Base-by-base conservation (phyloP, 2,329 filamentous ascomycete genomes). In the Orbilia quercus region DNA sequence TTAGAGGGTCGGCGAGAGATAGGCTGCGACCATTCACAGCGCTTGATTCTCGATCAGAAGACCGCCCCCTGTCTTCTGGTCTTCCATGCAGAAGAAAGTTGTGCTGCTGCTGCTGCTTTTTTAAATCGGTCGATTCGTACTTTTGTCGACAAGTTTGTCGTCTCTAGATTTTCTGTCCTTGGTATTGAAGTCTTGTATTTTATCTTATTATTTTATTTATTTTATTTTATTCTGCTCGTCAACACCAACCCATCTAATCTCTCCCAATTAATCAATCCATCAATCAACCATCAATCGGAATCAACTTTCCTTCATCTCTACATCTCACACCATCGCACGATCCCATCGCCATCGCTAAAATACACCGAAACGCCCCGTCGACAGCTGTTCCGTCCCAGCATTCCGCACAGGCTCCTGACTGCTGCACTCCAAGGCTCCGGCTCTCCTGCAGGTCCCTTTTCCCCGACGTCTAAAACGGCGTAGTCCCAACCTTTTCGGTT, bases 21-120 rank as follows among this genome's bases (percentile, higher is more conserved):
- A 72, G 59, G 38, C 44, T 53, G 36, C 31, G 53, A 53, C 67
- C 59, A 72, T 40, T 72, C 47, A 65, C 20, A 72, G 59, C 51
- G 67, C 67, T 72, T 55, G 45, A 47, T 59, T 51, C 53, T 31
- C 25, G 48, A 50, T 55, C 59, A 44, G 38, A 65, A 45, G 48
- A 45, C 38, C n/a, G 38, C 36, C 60, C 60, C 60, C 50, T 65
- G 48, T 42, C 44, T 42, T 31, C 31, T 40, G 25, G 31, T 38
- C 23, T 38, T 18, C 22, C n/a, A 16, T 28, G 18, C 51, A 28
- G 36, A 54, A 6, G 14, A 12, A 36, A 2, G 36, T 22, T 22
- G 14, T 22, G 7, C 16, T n/a, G n/a, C 23, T 38, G 55, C 44
- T 50, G 42, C 16, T 40, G 9, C 36, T 40, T 40, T 5, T 40